phyloP scores from a whole-genome alignment of 345 rosid species.

The Acer saccharum region DNA sequence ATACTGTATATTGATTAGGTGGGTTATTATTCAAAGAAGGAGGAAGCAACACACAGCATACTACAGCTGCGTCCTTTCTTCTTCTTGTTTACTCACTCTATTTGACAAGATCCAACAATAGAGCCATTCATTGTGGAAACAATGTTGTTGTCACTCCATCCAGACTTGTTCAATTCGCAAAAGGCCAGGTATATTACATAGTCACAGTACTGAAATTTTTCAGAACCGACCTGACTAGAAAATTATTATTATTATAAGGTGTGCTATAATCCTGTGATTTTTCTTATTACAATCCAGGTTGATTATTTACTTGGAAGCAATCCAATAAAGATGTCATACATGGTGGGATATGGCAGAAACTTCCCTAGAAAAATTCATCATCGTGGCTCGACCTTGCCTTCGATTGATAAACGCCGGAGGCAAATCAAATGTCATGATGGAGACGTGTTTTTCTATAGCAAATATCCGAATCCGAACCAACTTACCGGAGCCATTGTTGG shows the following conservation, averaged over 20 bases:
- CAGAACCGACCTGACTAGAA: too few species aligned
- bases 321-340: constrained; percentile 57
- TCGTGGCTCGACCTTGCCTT: constrained; percentile 58
- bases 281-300: constrained; percentile 26
- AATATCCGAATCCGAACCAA: constrained; percentile 44
- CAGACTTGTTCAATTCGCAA: constrained; percentile 39
- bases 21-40: constrained; percentile 54
- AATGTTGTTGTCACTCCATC: constrained; percentile 26
- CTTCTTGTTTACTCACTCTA: constrained; percentile 50
- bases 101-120: constrained; percentile 11
- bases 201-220: too few species aligned
- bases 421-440: constrained; percentile 49
- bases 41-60: constrained; percentile 58
- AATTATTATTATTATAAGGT: too few species aligned
- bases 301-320: constrained; percentile 68
- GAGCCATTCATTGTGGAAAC: constrained; percentile 34
- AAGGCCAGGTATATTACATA: constrained; percentile 37
- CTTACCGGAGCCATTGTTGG: constrained; percentile 60
- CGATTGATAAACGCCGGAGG: constrained; percentile 32
- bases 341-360: constrained; percentile 57
- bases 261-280: background rate
- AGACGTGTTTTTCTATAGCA: constrained; percentile 28
- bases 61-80: constrained; percentile 49
- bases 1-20: constrained; percentile 20
- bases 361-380: constrained; percentile 61